Base-by-base conservation (phyloP, 805 yeast species). In the Wickerhamiella galacta region DNA sequence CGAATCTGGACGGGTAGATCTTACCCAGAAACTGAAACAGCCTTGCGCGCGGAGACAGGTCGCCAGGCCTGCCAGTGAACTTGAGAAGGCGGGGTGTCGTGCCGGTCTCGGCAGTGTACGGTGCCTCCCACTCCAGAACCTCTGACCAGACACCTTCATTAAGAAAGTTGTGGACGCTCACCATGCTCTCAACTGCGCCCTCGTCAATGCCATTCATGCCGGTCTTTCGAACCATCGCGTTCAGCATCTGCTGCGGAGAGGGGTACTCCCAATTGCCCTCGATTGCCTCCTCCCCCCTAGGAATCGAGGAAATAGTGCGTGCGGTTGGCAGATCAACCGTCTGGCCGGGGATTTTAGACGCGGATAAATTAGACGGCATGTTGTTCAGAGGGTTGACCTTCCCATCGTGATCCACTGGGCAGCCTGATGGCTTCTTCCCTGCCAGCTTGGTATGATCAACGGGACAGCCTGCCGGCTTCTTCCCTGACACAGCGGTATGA, bases 111-210 rank as follows among this genome's bases (percentile, higher is more conserved):
- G 56, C 57, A 3, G 80, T 67, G 53, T 85, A 68, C 35, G 74
- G 72, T 40, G 63, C 54, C 58, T 90, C 99, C 99, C 99, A 90
- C 38, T 75, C 69, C 41, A 82, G 60, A 34, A 90, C 83, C 52
- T 90, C 95, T 39, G 70, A 70, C 99, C 99, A 90, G 8, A 95
- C 95, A 10, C 94, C 95, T 53, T 90, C 99, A 54, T 90, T 90
- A 41, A 90, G 57, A 49, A 85, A 90, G 55, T 90, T 90, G 57
- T 90, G 99, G 29, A 90, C 93, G 42, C 77, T 87, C 17, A 90
- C 98, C 99, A 90, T 90, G 30, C 80, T 68, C 45, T 81, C 95
- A 3, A 90, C 95, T 1, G 95, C 95, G 41, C 82, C 94, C 52
- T 85, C 96, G 3, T 87, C 92, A 33, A 87, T 69, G 30, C 76